Evolutionary conservation across 345 rosid species (phyloP).

Genomic region (Lenwebbia sp.): DNA sequence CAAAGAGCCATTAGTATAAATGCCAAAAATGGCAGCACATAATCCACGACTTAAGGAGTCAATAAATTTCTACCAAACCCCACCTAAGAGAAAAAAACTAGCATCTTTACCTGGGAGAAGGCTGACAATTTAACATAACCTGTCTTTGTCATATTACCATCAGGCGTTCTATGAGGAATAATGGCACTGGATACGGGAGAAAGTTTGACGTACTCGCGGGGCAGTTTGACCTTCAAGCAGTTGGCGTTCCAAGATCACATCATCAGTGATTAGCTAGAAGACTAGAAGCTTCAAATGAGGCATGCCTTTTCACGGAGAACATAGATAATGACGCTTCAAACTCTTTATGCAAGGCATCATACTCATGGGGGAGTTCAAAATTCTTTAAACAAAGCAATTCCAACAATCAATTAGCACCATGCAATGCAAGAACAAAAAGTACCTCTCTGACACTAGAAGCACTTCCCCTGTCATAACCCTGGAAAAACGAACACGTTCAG

Average conservation of each 20-base stretch:
- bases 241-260: background rate
- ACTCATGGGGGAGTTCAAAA: background rate
- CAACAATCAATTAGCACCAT: background rate
- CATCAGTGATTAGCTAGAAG: background rate
- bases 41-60: background rate
- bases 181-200: slow-evolving; percentile 75
- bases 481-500: slow-evolving; percentile 1
- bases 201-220: slow-evolving; percentile 67
- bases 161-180: slow-evolving; percentile 65
- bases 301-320: background rate
- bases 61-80: background rate
- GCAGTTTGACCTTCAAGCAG: slow-evolving; percentile 52
- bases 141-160: slow-evolving; percentile 53
- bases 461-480: slow-evolving; percentile 31
- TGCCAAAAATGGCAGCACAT: background rate
- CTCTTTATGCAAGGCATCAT: background rate
- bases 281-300: background rate
- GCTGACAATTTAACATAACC: slow-evolving; percentile 71
- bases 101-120: slow-evolving; percentile 66
- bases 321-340: background rate
- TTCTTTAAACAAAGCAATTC: background rate
- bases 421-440: background rate
- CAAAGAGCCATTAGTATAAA: background rate
- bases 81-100: background rate
- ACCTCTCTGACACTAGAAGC: slow-evolving; percentile 57